These are phyloP conservation scores for Lepidium sativum DNA, from an alignment of 345 rosid species.

Conservation along the genomic window DNA sequence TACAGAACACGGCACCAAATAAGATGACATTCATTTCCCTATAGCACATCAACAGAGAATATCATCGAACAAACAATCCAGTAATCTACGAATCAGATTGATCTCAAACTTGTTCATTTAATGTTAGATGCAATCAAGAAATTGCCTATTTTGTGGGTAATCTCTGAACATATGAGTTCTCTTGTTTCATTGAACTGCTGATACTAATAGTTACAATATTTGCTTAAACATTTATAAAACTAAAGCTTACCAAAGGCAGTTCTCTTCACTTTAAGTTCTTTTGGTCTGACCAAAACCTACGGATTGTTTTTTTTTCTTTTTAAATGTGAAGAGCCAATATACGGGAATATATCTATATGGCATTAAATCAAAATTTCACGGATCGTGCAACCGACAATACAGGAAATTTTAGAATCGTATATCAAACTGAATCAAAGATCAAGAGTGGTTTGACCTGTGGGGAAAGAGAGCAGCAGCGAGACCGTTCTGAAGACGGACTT, in stretches of 20 bases:
- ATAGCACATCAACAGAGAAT: background rate
- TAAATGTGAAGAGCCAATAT: conserved; percentile 1
- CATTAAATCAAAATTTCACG: background rate
- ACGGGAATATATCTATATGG: background rate
- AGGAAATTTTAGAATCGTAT: background rate
- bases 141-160: background rate
- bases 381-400: conserved; percentile 19
- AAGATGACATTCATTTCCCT: background rate
- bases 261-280: background rate
- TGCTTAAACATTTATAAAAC: background rate
- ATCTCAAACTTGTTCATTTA: background rate
- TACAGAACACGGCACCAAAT: conserved; percentile 27
- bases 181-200: background rate
- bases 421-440: background rate
- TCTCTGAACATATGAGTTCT: background rate
- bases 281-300: conserved; percentile 6
- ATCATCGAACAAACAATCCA: background rate
- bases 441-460: conserved; percentile 43
- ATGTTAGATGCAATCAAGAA: background rate
- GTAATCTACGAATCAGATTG: background rate
- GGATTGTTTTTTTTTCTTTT: background rate
- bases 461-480: conserved; percentile 66
- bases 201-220: background rate
- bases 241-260: conserved; percentile 11
- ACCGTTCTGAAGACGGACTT: conserved; percentile 70